Evolutionary conservation across 2,329 filamentous ascomycete genomes (phyloP).

Genomic region (Diaporthe ampelina): DNA sequence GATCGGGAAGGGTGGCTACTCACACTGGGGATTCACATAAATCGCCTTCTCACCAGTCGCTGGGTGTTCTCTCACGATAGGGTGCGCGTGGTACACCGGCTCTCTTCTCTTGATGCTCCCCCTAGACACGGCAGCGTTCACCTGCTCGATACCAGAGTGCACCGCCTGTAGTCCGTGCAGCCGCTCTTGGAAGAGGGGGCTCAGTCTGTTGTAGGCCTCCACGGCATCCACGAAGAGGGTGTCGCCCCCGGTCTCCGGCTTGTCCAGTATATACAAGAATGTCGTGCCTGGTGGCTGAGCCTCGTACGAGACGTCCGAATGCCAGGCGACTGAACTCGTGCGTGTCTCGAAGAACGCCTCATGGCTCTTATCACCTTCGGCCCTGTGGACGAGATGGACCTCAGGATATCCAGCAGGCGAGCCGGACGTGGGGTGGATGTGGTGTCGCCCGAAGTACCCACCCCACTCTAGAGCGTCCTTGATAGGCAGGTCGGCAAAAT

Average conservation of each 20-base stretch:
- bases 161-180: slow-evolving; percentile 85
- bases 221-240: slow-evolving; percentile 86
- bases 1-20: slow-evolving; percentile 48
- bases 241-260: slow-evolving; percentile 83
- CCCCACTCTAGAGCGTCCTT: slow-evolving; percentile 74
- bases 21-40: slow-evolving; percentile 87
- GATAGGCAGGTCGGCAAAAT: slow-evolving; percentile 75
- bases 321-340: slow-evolving; percentile 89
- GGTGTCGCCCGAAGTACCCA: slow-evolving; percentile 72
- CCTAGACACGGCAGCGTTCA: slow-evolving; percentile 74
- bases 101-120: slow-evolving; percentile 82
- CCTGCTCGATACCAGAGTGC: slow-evolving; percentile 88
- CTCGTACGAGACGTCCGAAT: slow-evolving; percentile 91
- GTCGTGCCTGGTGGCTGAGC: slow-evolving; percentile 90
- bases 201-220: slow-evolving; percentile 85
- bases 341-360: slow-evolving; percentile 73
- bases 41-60: slow-evolving; percentile 87
- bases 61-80: slow-evolving; percentile 85
- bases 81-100: slow-evolving; percentile 81
- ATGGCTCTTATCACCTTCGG: slow-evolving; percentile 72
- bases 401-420: slow-evolving; percentile 78
- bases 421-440: slow-evolving; percentile 81
- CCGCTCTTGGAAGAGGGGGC: slow-evolving; percentile 82
- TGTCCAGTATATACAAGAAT: slow-evolving; percentile 89
- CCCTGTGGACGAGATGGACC: slow-evolving; percentile 81